phyloP scores from a whole-genome alignment of 371 early-diverging fungal genomes.

The Umbelopsis sp. region DNA sequence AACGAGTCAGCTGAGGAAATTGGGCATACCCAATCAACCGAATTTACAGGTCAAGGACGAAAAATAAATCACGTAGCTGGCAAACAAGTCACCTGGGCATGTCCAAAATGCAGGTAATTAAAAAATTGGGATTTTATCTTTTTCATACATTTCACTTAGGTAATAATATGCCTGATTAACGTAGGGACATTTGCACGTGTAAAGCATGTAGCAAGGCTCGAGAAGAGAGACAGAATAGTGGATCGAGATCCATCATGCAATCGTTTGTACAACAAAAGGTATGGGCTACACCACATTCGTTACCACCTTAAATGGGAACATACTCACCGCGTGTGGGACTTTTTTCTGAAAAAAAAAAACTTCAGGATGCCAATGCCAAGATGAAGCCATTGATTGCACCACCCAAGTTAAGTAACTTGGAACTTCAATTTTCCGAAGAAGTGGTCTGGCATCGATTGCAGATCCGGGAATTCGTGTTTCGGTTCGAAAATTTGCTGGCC shows the following conservation, averaged over 20 bases:
- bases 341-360: background rate
- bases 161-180: background rate
- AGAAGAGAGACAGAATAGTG: slow-evolving; percentile 2
- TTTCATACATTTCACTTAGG: too few relatives aligned
- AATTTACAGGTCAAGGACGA: background rate
- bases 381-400: slow-evolving; percentile 21
- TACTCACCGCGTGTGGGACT: too few relatives aligned
- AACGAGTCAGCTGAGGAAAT: slow-evolving; percentile 10
- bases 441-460: slow-evolving; percentile 48
- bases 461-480: slow-evolving; percentile 48
- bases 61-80: background rate
- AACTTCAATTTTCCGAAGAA: slow-evolving; percentile 36
- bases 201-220: slow-evolving; percentile 2
- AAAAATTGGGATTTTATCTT: too few relatives aligned
- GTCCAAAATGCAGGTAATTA: slow-evolving; percentile 13
- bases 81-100: slow-evolving; percentile 9
- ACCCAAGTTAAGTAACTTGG: slow-evolving; percentile 30
- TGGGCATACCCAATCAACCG: background rate
- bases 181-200: slow-evolving; percentile 11
- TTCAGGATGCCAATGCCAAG: background rate
- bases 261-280: slow-evolving; percentile 10
- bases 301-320: too few relatives aligned
- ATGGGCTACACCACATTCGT: background rate
- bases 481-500: slow-evolving; percentile 42
- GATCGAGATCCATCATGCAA: slow-evolving; percentile 1